Evolutionary conservation across 257 asterid genomes (phyloP), one percentile per base, ranked within the genome.

Genomic region (Orobanche coerulescens): DNA sequence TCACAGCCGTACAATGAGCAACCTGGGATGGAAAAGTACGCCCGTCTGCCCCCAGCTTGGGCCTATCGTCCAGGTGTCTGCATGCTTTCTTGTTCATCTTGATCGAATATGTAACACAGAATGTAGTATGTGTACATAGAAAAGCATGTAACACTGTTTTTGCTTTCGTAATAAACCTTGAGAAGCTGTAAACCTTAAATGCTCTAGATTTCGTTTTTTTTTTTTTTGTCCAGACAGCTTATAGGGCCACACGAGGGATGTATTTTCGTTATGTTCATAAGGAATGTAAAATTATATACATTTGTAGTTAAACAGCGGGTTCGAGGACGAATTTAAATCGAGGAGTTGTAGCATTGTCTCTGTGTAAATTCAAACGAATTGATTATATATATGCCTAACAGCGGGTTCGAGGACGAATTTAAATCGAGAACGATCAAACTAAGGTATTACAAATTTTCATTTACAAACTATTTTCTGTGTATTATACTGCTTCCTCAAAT

Each of bases 21-120:
- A 69, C 97, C 95, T 0, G 97, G 96, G 58, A 93, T 93, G 98
- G 98, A 84, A 48, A 93, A 84, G 69, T 89, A 86, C 36, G 95
- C 98, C 0, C 88, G 97, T 2, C 64, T 93, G 73, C 97, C 97
- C 58, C 97, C 97, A 0, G 98, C 97, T 6, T 93, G 98, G 98
- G 98, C 97, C 9, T 86, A 89, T 70, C 95, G 97, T 42, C 98
- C 97, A 0, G 97, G 98, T 1, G 98, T 89, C 13, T 74, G 97
- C 84, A 93, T 89, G 98, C 96, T 93, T 59, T 93, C 98, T 51
- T 93, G 98, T 76, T 93, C 97, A 51, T 93, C 98, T 16, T 72
- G 61, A 61, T 65, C 18, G 22, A 10, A 46, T 52, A 46, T 26
- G 30, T 52, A 60, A 63, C 48, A 24, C 55, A 28, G 2, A 49